phyloP scores from a whole-genome alignment of 345 rosid genomes.

The Hirschfeldia incana region DNA sequence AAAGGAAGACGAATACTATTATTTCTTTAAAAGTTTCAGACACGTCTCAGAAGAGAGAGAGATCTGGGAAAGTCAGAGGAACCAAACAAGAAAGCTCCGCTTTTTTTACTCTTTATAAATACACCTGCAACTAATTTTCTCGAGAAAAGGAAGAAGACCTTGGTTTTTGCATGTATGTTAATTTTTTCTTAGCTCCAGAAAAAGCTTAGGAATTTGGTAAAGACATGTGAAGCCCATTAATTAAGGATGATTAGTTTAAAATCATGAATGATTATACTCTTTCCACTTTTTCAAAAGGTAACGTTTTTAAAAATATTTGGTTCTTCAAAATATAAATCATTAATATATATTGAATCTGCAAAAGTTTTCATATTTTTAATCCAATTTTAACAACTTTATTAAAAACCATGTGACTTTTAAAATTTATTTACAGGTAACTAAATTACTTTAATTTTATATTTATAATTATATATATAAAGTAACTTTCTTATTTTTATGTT shows the following conservation, averaged over 20 bases:
- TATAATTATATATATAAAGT: neutral
- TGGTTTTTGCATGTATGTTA: slow-evolving; percentile 19
- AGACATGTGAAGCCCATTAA: slow-evolving; percentile 34
- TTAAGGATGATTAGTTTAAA: slow-evolving; percentile 19
- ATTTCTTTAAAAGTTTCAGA: slow-evolving; percentile 21
- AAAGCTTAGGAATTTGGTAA: slow-evolving; percentile 26
- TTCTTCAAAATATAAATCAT: neutral
- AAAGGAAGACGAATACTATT: slow-evolving; percentile 6
- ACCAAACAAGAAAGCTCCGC: slow-evolving; percentile 22
- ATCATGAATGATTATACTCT: neutral
- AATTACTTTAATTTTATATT: neutral
- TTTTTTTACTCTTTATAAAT: slow-evolving; percentile 5
- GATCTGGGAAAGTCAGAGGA: slow-evolving; percentile 24
- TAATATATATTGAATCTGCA: neutral
- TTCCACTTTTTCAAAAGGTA: neutral
- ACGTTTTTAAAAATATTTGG: neutral
- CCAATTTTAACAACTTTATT: neutral
- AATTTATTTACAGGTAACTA: neutral
- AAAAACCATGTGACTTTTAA: neutral
- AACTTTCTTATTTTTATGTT: neutral
- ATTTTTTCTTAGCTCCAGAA: neutral
- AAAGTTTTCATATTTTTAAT: neutral
- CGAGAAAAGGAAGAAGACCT: slow-evolving; percentile 29
- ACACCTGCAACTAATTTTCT: slow-evolving; percentile 31
- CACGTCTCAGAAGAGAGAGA: slow-evolving; percentile 4